Evolutionary conservation across 2,329 filamentous ascomycete genomes (phyloP), one percentile per base, ranked within the genome.

Genomic region (Clathrospora elynae): DNA sequence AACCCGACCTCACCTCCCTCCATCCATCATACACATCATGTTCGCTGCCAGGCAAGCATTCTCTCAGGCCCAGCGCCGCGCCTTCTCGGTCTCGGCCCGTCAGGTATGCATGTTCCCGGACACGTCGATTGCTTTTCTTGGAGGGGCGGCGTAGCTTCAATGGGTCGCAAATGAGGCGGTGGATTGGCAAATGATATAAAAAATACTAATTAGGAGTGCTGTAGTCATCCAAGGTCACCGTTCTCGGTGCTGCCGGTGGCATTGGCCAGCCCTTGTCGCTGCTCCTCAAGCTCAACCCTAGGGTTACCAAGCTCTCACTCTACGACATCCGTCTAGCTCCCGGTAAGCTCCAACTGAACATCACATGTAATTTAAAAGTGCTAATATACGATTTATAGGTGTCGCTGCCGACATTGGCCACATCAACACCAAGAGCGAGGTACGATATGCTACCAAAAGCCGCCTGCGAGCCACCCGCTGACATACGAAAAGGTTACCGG

Each of bases 231-330:
- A 97, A 97, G 84, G 93, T 99, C 68, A 85, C 91, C 71, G 90
- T 99, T 63, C 88, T 97, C 74, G 93, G 93, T 81, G 93, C 93
- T 63, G 87, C 87, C 70, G 93, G 93, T 79, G 93, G 93, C 77
- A 99, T 99, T 79, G 93, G 93, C 75, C 93, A 99, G 75, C 93
- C 93, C 70, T 81, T 99, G 68, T 99, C 93, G 47, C 87, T 99
- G 61, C 86, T 99, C 71, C 84, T 99, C 76, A 99, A 99, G 90
- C 86, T 96, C 73, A 97, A 96, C 86, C 90, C 91, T 65, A 84
- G 88, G 71, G 92, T 97, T 64, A 87, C 83, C 67, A 86, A 96
- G 75, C 88, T 99, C 67, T 88, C 92, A 57, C 88, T 99, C 69
- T 99, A 97, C 81, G 93, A 99, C 78, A 95, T 99, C 79, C 87